Evolutionary conservation across 2,329 filamentous ascomycete genomes (phyloP), one percentile per base, ranked within the genome.

Genomic region (Cladosporium sphaerospermum): DNA sequence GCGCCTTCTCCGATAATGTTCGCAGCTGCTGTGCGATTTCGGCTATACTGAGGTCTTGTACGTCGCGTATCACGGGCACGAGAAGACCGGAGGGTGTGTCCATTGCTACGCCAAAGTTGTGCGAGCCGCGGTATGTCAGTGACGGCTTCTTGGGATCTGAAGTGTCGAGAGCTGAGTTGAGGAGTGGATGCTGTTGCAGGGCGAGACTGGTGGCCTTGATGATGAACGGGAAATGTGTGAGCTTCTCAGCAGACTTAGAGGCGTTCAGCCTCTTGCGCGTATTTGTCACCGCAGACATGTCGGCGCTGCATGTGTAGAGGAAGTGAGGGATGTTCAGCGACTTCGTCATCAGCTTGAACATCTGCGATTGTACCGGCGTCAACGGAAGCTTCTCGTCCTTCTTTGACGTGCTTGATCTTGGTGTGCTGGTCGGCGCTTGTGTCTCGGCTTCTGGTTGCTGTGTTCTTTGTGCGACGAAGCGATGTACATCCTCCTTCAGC

Each of bases 301-400:
- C 87, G 46, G 96, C 77, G 67, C 92, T 88, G 71, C 96, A 90
- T 37, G 89, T 86, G 73, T 95, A 99, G 56, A 97, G 82, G 73
- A 99, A 96, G 72, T 97, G 93, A 0, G 93, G 93, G 62, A 96
- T 97, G 47, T 73, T 82, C 58, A 99, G 79, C 2, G 92, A 96
- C 54, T 84, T 84, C 11, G 92, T 96, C 93, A 99, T 99, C 56
- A 84, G 81, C 75, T 95, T 96, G 83, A 96, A 97, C 93, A 99
- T 99, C 67, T 89, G 86, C 36, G 81, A 78, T 73, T 97, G 92
- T 11, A 88, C 86, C 36, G 84, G 85, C 10, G 88, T 88, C 56
- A 99, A 76, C 54, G 81, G 75, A 32, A 85, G 77, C 2, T 77
- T 71, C 8, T 83, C 86, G 70, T 97, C 93, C 61, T 56, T 69